Evolutionary conservation across 2,329 filamentous ascomycete genomes (phyloP), one percentile per base, ranked within the genome.

Genomic region (Periconia digitata): DNA sequence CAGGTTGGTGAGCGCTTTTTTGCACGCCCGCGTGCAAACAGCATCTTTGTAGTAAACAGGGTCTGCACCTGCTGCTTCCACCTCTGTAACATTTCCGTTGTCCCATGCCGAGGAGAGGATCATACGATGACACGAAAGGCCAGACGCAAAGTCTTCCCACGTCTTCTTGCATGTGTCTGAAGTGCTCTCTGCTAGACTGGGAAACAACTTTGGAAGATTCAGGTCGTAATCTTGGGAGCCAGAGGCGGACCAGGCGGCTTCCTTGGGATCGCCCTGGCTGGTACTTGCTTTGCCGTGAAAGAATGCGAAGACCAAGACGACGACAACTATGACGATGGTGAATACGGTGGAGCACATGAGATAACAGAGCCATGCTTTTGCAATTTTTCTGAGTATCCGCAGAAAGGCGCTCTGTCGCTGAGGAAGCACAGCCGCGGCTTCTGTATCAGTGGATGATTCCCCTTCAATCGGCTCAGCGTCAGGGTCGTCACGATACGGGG

Each of bases 401-500:
- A 45, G n/a, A 15, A 48, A 35, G 12, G 17, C 22, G 20, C 16
- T 18, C 20, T 27, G 42, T 21, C 49, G 40, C 43, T 12, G n/a
- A 3, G 37, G 10, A 7, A 32, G 21, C 6, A 27, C 34, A 17
- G 41, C 13, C 17, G 27, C 37, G 29, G 6, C 32, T 21, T 43
- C 44, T n/a, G 22, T 13, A n/a, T 40, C 39, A 8, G 15, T 36
- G n/a, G 6, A 13, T 12, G 20, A 20, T 40, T 51, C 43, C 6
- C 16, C 47, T n/a, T 49, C 39, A 17, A 15, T 36, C n/a, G 42
- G 47, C n/a, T 5, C 34, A 12, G 48, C 49, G 15, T 49, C 36
- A 10, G 51, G 51, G 24, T 54, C 49, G 18, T 54, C 51, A 22
- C 49, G 48, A 27, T 54, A 54, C n/a, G 51, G 51, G 12, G 49